A percentile compares a stretch with the other conserved stretches of the same genome.
These are phyloP conservation scores for Pseudevernia furfuracea DNA, from an alignment of 495 filamentous ascomycete genomes.

Conservation along the genomic window DNA sequence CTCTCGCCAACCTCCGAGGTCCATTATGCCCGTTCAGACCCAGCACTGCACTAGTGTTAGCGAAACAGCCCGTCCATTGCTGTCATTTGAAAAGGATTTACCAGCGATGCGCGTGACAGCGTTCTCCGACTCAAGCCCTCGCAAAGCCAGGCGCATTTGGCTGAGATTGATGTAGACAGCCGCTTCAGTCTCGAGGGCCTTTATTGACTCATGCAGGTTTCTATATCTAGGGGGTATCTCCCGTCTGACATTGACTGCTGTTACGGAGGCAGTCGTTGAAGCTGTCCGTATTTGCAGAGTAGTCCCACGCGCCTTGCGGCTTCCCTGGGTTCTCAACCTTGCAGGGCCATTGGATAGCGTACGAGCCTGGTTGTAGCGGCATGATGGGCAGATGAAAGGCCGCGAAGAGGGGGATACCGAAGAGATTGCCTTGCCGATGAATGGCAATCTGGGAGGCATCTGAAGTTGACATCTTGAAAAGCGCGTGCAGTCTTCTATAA, in stretches of 20 bases:
- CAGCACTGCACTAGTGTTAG: conserved; percentile 39
- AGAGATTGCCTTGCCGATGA: neutral
- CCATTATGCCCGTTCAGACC: conserved; percentile 40
- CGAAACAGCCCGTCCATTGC: neutral
- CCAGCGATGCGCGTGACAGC: conserved; percentile 65
- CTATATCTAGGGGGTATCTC: conserved; percentile 28
- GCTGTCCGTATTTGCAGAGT: conserved; percentile 8
- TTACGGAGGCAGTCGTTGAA: conserved; percentile 27
- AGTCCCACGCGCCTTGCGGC: neutral
- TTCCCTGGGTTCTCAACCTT: neutral
- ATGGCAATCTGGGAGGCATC: conserved; percentile 11
- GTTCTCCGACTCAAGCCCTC: conserved; percentile 59
- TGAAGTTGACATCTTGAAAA: neutral
- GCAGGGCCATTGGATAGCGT: neutral
- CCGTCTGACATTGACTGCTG: conserved; percentile 25
- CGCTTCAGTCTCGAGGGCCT: conserved; percentile 52
- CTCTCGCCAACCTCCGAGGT: conserved; percentile 55
- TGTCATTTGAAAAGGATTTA: conserved; percentile 23
- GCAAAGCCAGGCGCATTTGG: conserved; percentile 69
- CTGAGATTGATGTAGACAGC: conserved; percentile 63
- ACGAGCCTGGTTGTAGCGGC: neutral
- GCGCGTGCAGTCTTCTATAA: neutral
- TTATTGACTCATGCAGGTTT: conserved; percentile 55
- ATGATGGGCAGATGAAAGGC: conserved; percentile 7
- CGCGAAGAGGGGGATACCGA: neutral